phyloP scores from a whole-genome alignment of 2,329 filamentous ascomycete genomes.

The Scorias spongiosa region DNA sequence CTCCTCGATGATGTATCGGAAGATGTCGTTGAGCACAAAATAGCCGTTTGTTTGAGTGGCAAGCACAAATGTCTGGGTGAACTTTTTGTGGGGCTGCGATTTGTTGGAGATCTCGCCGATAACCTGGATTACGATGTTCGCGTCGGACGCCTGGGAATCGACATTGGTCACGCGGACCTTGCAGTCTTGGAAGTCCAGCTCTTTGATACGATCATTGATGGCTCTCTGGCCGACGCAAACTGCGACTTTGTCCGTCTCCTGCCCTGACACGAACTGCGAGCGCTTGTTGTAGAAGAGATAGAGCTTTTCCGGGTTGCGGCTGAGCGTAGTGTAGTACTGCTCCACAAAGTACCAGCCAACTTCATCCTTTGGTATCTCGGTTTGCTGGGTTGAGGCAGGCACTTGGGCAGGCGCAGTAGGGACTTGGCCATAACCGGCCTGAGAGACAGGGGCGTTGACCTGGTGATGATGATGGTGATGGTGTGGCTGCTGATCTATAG shows the following conservation, averaged over 20 bases:
- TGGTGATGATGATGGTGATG: background rate
- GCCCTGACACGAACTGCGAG: constrained; percentile 86
- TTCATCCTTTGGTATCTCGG: constrained; percentile 63
- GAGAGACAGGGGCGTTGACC: background rate
- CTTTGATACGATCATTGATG: constrained; percentile 88
- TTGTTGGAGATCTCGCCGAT: constrained; percentile 98
- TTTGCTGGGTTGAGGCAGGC: constrained; percentile 4
- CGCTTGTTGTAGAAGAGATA: constrained; percentile 94
- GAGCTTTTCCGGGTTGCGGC: constrained; percentile 85
- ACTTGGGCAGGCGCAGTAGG: constrained; percentile 3
- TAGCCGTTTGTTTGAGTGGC: constrained; percentile 93
- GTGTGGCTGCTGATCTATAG: background rate
- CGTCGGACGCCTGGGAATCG: constrained; percentile 81
- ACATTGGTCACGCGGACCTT: constrained; percentile 98
- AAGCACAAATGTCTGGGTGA: constrained; percentile 94
- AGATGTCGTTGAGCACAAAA: constrained; percentile 96
- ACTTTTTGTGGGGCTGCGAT: constrained; percentile 78
- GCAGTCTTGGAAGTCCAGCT: constrained; percentile 88
- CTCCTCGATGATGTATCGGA: constrained; percentile 80
- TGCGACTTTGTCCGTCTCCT: constrained; percentile 74
- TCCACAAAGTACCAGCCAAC: constrained; percentile 99
- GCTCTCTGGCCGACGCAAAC: constrained; percentile 76
- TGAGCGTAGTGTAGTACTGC: constrained; percentile 96
- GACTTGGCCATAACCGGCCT: background rate
- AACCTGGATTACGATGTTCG: constrained; percentile 93